Percentiles rank a stretch among this genome's conserved stretches.
Evolutionary conservation across 2,329 filamentous ascomycete genomes (phyloP).

Genomic region (Sphaceloma murrayae): DNA sequence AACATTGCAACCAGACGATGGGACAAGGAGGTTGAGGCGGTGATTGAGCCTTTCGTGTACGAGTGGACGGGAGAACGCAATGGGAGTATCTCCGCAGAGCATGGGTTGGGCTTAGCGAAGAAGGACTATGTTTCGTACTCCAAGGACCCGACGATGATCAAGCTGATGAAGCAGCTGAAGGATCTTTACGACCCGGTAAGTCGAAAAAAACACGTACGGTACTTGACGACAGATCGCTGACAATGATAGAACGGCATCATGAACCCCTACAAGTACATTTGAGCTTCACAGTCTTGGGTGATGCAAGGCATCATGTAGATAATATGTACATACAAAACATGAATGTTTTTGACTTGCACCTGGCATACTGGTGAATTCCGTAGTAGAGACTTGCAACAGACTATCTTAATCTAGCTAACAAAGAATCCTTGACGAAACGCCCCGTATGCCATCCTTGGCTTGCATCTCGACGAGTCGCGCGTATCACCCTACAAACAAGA

Average conservation of each 20-base stretch:
- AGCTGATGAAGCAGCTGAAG: conserved; percentile 93
- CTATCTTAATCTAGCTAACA: too few species aligned
- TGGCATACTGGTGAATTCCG: background rate
- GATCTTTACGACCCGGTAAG: conserved; percentile 86
- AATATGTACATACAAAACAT: conserved; percentile 7
- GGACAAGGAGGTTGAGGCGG: conserved; percentile 76
- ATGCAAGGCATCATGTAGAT: conserved; percentile 11
- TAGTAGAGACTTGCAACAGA: background rate
- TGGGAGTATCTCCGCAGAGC: conserved; percentile 94
- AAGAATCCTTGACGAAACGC: too few species aligned
- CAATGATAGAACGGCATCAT: conserved; percentile 76
- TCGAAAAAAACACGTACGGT: conserved; percentile 22
- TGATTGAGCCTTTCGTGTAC: conserved; percentile 89
- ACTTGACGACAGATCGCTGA: conserved; percentile 20
- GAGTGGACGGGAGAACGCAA: conserved; percentile 86
- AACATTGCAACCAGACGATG: conserved; percentile 78
- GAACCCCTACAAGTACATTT: conserved; percentile 97
- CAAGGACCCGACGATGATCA: conserved; percentile 75
- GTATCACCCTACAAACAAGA: too few species aligned
- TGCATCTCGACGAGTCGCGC: too few species aligned
- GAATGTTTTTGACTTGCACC: too few species aligned
- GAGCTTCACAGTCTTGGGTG: conserved; percentile 14
- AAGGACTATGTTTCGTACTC: conserved; percentile 93
- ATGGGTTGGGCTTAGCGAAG: conserved; percentile 89
- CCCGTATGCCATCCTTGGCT: too few species aligned